Evolutionary conservation across 139 green algal species (phyloP), one percentile per base, ranked within the genome.

Genomic region (Haematococcus sp.): DNA sequence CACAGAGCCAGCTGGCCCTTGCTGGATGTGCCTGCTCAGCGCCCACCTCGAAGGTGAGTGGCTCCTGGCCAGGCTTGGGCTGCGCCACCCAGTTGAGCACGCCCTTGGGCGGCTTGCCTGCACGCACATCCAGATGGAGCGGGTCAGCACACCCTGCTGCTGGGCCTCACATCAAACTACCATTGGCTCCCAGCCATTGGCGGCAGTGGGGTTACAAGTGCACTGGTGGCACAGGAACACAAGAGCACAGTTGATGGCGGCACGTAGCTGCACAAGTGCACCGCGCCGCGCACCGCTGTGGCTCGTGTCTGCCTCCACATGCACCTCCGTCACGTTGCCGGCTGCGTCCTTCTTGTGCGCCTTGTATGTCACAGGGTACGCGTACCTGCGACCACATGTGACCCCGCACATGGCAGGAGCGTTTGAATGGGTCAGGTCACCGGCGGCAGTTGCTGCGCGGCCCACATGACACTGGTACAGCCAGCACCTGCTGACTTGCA

Each of bases 51-150:
- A 91, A 86, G 1, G 31, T 75, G 27, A 86, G 73, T 4, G 92
- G 91, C 40, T 92, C 80, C 70, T 83, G 25, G 1, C 90, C 93
- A 0, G 91, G 86, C 35, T 22, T 43, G 2, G 93, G 88, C 84
- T 97, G 82, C 5, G 78, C 88, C 28, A 98, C 93, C 96, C 96
- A 99, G 83, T 98, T 96, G 63, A 99, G 84, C 43, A 98, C 92
- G 11, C 96, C 95, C 88, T 98, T 98, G 49, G 94, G 92, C 13
- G 91, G 88, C 81, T 95, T 95, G 19, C 82, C 81, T 81, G 77
- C 11, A 80, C 76, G 34, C 40, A 49, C 40, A 7, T 19, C 40
- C 7, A 7, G 40, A 49, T 49, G 40, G 7, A 49, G 40, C 40
- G 60, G 40, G 7, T 49, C 40, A 49, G 40, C 40, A 49, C 40